Conservation (phyloP, 164 flowering plant genomes). For the Sedum album region DNA sequence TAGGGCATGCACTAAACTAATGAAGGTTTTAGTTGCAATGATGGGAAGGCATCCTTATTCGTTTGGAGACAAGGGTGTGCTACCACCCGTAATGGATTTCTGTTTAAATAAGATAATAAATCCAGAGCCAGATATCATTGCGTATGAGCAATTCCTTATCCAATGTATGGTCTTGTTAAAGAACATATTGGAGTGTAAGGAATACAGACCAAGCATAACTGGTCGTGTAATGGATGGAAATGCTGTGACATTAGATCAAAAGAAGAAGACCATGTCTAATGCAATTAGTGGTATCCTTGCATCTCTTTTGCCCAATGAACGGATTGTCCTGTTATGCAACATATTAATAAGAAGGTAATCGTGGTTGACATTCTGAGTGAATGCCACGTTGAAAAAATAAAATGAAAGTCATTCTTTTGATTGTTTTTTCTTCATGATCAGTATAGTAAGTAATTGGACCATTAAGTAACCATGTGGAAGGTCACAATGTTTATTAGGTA, state of each 20-base stretch:
- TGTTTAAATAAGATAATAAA: slow-evolving; percentile 69
- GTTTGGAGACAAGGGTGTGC: slow-evolving; percentile 77
- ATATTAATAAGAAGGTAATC: slow-evolving; percentile 74
- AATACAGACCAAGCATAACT: slow-evolving; percentile 64
- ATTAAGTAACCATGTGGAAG: not conserved
- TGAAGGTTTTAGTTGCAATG: slow-evolving; percentile 71
- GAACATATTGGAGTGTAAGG: slow-evolving; percentile 76
- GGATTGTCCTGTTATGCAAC: slow-evolving; percentile 71
- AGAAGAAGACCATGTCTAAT: slow-evolving; percentile 58
- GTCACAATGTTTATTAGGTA: not conserved
- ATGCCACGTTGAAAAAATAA: too few relatives aligned
- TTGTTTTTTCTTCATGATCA: not conserved
- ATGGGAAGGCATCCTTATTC: slow-evolving; percentile 87
- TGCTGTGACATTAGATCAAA: slow-evolving; percentile 54
- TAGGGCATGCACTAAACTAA: slow-evolving; percentile 68
- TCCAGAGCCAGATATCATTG: slow-evolving; percentile 47
- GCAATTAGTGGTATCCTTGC: slow-evolving; percentile 47
- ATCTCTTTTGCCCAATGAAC: slow-evolving; percentile 75
- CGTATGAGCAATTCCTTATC: slow-evolving; percentile 71
- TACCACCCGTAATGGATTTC: slow-evolving; percentile 64
- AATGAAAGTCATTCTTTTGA: not conserved
- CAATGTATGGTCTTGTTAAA: slow-evolving; percentile 92
- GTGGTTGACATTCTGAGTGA: not conserved
- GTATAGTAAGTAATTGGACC: not conserved
- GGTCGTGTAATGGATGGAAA: slow-evolving; percentile 82